These are phyloP conservation scores for Acorus calamus DNA, from an alignment of 106 monocot species.

Conservation along the genomic window DNA sequence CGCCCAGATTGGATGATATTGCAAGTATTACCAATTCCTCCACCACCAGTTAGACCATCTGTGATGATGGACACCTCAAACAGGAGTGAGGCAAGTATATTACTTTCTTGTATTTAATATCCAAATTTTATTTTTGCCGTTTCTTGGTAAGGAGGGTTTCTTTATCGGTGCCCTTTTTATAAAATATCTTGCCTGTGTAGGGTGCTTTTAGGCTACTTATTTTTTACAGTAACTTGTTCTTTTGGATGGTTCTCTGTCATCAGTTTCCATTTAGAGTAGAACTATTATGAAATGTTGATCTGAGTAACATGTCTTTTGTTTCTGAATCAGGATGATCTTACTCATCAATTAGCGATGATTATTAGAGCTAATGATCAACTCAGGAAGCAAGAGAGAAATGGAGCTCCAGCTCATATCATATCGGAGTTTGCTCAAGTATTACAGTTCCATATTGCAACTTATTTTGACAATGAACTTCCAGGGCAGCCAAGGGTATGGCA, in stretches of 20 bases:
- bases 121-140: too few species aligned
- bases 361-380: conserved; percentile 96
- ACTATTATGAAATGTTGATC: too few species aligned
- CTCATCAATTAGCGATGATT: conserved; percentile 96
- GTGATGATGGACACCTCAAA: conserved; percentile 99
- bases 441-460: conserved; percentile 97
- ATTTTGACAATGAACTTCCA: conserved; percentile 97
- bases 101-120: too few species aligned
- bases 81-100: conserved; percentile 74
- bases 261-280: too few species aligned
- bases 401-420: conserved; percentile 97
- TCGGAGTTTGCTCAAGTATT: conserved; percentile 95
- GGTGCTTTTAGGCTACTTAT: too few species aligned
- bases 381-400: conserved; percentile 86
- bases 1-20: conserved; percentile 99
- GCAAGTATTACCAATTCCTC: conserved; percentile 96
- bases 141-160: too few species aligned
- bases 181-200: too few species aligned
- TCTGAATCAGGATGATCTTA: conserved; percentile 83
- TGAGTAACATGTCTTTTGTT: not conserved
- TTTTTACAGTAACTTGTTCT: too few species aligned
- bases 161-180: too few species aligned
- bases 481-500: conserved; percentile 87
- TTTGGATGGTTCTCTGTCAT: too few species aligned
- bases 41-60: conserved; percentile 96